Base-by-base conservation (phyloP, 192 early-diverging fungal genomes). In the Coemansia sp. region DNA sequence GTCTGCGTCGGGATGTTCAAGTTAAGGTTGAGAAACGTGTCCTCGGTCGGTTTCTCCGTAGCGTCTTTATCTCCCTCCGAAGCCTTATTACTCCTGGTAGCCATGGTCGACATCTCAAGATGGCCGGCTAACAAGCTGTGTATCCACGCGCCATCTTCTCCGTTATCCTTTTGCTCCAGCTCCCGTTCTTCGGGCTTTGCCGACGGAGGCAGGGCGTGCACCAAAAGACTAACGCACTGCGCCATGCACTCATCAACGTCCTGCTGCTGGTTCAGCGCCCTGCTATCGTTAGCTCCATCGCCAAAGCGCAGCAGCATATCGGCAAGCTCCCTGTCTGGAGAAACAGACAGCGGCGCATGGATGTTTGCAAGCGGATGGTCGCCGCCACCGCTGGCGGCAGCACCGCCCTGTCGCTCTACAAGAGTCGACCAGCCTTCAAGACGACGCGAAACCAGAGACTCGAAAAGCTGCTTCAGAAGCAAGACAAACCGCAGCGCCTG, bases 241-340 rank as follows among this genome's bases (percentile, higher is more conserved):
- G 79, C 85, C 87, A 93, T 90, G 62, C 90, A 90, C 68, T 93
- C 92, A 32, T 88, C 87, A 0, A 93, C 88, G 73, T 93, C 92
- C 61, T 93, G 92, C 67, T 92, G 91, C 34, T 84, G 82, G 8
- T 80, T 80, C 72, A 87, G 81, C 65, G 78, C 59, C 45, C 45
- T 48, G 72, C 84, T 84, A 2, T 63, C 70, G 11, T 45, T 22
- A 9, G 15, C 38, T 8, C 58, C 52, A 14, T 34, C 32, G 48
- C 61, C 76, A 51, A 74, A 65, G 35, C 75, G 76, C 15, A 81
- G 62, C 45, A 88, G 85, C 86, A 91, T 86, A 54, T 84, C 83
- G 1, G 87, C 88, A 17, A 91, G 68, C 34, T 88, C 86, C 20
- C 76, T 71, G 37, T 81, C 85, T 2, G 89, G 89, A 9, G 85